Percentiles rank a stretch among this genome's conserved stretches.
These are phyloP conservation scores for Medicago ruthenica DNA, from an alignment of 306 rosid species.

Conservation along the genomic window DNA sequence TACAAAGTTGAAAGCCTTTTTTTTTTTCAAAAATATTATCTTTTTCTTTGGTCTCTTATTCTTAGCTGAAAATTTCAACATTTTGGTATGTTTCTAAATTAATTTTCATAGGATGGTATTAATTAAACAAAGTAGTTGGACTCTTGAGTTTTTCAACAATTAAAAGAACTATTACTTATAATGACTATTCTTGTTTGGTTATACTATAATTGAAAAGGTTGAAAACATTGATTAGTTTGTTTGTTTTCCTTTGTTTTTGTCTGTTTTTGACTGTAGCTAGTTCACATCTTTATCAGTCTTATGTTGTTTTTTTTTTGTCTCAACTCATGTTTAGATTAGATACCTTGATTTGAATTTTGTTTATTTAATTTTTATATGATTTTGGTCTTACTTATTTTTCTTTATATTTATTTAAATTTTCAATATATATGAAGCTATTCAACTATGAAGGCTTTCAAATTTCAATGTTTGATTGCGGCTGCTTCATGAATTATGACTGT, in stretches of 20 bases:
- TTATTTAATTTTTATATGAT: constrained; percentile 28
- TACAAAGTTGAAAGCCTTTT: constrained; percentile 42
- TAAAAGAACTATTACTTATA: constrained; percentile 18
- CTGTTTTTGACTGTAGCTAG: constrained; percentile 45
- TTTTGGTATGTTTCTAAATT: constrained; percentile 45
- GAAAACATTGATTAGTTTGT: constrained; percentile 29
- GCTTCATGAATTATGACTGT: constrained; percentile 41
- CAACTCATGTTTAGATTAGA: constrained; percentile 38
- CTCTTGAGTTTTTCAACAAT: constrained; percentile 60
- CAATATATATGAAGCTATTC: constrained; percentile 41
- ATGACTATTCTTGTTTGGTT: constrained; percentile 28
- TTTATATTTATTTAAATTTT: constrained; percentile 23
- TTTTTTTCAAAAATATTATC: background rate
- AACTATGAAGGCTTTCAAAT: constrained; percentile 53
- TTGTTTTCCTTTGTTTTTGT: constrained; percentile 46
- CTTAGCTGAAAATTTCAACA: constrained; percentile 37
- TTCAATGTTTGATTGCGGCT: constrained; percentile 54
- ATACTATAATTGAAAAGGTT: constrained; percentile 32
- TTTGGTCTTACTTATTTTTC: constrained; percentile 37
- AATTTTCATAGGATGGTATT: constrained; percentile 30
- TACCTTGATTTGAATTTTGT: constrained; percentile 45
- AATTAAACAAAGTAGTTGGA: constrained; percentile 55
- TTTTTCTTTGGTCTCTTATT: background rate
- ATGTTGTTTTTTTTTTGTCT: constrained; percentile 34
- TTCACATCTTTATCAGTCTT: constrained; percentile 36